Base-by-base conservation (phyloP, 192 early-diverging fungal genomes). In the Rhizophagus sp. region DNA sequence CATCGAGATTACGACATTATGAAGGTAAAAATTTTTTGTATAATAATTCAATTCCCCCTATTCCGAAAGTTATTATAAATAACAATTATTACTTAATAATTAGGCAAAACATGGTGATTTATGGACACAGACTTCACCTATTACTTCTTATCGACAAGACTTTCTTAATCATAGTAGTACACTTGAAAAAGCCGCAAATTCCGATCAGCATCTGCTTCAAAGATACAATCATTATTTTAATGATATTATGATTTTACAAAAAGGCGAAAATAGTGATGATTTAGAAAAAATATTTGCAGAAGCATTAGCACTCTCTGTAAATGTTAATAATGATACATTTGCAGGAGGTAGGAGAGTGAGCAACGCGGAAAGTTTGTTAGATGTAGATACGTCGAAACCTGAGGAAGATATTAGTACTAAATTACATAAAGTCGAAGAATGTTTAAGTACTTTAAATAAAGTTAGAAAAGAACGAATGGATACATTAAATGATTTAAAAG, bases 41-140 rank as follows among this genome's bases (percentile, higher is more conserved):
- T 15, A 19, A 41, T 41, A 47, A 47, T 12, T 47, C 8, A 0
- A 11, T 47, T 12, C 11, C 44, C 44, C 10, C 1, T 12, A 47
- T 47, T 47, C 11, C 11, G 0, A 47, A 47, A 41, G 22, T 63
- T 33, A 0, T 63, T 63, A 63, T 11, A 27, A 30, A 76, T 62
- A 39, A 47, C 3, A 62, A 36, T 1, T 2, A 50, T 49, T 41
- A 25, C 36, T 47, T 63, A 61, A 39, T 33, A 47, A 39, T 4
- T 80, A 86, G 85, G 83, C 86, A n/a, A 92, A 95, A 74, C 94
- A 94, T 81, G 88, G 88, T n/a, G 92, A 94, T 30, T 88, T 89
- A 62, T 97, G 95, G 94, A 90, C 93, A 44, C 95, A 96, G 75
- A 89, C 92, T 81, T 92, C 97, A 4, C 83, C 92, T 9, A 95